These are phyloP conservation scores for Simplicillium aogashimaense DNA, from an alignment of 2,329 filamentous ascomycete species.

Conservation along the genomic window DNA sequence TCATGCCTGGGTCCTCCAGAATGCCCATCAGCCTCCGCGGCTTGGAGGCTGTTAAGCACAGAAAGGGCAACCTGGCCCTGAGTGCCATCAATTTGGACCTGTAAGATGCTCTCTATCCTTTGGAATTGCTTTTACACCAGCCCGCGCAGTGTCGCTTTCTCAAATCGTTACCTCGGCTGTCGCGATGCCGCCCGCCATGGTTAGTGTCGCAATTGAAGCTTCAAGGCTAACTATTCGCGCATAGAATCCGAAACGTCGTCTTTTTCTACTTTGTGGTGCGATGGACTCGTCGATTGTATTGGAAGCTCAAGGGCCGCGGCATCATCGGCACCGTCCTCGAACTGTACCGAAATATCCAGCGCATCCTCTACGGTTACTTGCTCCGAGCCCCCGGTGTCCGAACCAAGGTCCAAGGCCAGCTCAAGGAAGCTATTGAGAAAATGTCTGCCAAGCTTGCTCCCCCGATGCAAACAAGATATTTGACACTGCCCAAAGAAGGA, in stretches of 20 bases:
- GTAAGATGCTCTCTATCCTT: slow-evolving; percentile 34
- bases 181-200: not conserved
- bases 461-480: slow-evolving; percentile 59
- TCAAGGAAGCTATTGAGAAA: slow-evolving; percentile 69
- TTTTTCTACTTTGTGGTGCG: slow-evolving; percentile 83
- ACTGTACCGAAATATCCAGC: slow-evolving; percentile 61
- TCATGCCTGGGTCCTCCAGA: slow-evolving; percentile 57
- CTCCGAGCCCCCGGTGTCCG: slow-evolving; percentile 79
- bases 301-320: slow-evolving; percentile 83
- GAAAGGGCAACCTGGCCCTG: slow-evolving; percentile 44
- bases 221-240: not conserved
- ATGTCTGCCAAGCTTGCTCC: slow-evolving; percentile 78
- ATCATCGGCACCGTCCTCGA: slow-evolving; percentile 68
- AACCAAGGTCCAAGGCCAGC: slow-evolving; percentile 73
- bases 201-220: not conserved
- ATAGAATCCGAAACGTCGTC: slow-evolving; percentile 72
- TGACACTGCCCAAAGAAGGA: slow-evolving; percentile 72
- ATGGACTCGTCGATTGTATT: slow-evolving; percentile 68
- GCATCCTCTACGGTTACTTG: slow-evolving; percentile 75
- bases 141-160: slow-evolving; percentile 1
- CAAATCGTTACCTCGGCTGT: slow-evolving; percentile 2
- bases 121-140: too few relatives aligned
- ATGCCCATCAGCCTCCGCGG: slow-evolving; percentile 64
- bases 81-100: slow-evolving; percentile 57
- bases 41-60: slow-evolving; percentile 50